Percentiles rank a stretch among this genome's conserved stretches.
Conservation (phyloP, 225 moss, liverwort and hornwort species). For the Straminergon stramineum region DNA sequence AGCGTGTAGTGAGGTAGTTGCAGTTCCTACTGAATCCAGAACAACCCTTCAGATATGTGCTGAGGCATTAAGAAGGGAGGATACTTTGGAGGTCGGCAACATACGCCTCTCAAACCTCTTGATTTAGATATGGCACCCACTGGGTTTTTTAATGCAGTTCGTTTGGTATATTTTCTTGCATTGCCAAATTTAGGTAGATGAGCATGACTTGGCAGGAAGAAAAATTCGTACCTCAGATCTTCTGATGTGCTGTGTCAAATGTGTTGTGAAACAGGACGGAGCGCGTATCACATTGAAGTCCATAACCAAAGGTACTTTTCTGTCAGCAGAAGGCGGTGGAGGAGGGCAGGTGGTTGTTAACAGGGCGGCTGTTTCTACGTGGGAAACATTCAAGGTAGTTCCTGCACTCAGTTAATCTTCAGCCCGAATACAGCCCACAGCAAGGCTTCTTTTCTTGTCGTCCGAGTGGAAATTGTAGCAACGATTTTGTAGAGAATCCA, state of each 20-base stretch:
- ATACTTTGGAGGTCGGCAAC: not conserved
- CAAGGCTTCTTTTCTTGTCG: too few relatives aligned
- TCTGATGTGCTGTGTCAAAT: not conserved
- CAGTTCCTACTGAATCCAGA: not conserved
- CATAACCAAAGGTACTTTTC: constrained; percentile 17
- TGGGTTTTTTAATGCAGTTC: not conserved
- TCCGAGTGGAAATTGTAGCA: not conserved
- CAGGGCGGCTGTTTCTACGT: constrained; percentile 14
- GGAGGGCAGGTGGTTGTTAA: constrained; percentile 30
- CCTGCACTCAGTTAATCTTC: not conserved
- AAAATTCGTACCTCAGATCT: not conserved
- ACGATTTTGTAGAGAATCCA: not conserved
- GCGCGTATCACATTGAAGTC: constrained; percentile 32
- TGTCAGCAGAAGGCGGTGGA: constrained; percentile 41
- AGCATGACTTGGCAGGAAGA: not conserved
- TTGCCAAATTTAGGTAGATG: not conserved
- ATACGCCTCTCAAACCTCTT: not conserved
- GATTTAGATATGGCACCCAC: not conserved
- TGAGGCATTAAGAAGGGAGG: not conserved
- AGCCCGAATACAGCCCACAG: too few relatives aligned
- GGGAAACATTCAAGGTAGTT: constrained; percentile 41
- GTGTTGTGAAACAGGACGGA: constrained; percentile 20
- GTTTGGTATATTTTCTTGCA: not conserved
- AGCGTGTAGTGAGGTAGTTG: not conserved
- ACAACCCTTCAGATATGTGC: not conserved